Base-by-base conservation (phyloP, 2,329 filamentous ascomycete species). In the Fusarium neocosmosporiellum region DNA sequence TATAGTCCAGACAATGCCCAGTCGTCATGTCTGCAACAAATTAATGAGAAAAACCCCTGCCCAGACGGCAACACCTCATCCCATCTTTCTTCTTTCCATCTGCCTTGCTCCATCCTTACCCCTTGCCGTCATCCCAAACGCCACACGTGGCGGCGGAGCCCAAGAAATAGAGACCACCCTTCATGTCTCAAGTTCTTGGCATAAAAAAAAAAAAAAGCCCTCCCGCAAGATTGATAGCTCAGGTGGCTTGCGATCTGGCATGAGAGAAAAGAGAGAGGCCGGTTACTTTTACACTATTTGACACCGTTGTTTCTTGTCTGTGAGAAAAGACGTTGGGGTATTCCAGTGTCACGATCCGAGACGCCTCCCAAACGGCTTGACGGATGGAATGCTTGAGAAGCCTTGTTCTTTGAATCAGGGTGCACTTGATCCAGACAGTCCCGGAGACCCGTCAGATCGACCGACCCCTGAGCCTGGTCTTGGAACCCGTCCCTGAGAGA, bases 291-390 rank as follows among this genome's bases (percentile, higher is more conserved):
- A 13, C 43, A 29, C 67, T 37, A 59, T 33, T 8, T n/a, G 34
- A 33, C 46, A 41, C 67, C 60, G 60, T 65, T 72, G 22, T 58
- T 62, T 53, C 59, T 24, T 54, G n/a, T 37, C 27, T 22, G 59
- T 41, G 8, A 39, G 29, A 39, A 14, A 36, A 66, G 37, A 64
- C 69, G 43, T 66, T 43, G 43, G 4, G 34, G 66, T 60, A 61
- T 72, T 24, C 46, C 1, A n/a, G 18, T 18, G 31, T 50, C 59
- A 36, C 31, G 31, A 72, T 73, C 55, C 27, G 29, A 67, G 41
- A 60, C 70, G 70, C 66, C 70, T 53, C 65, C 33, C 18, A 59
- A 46, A 67, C 62, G 29, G 37, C 36, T 43, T 31, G 43, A 48
- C 10, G 20, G 18, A 7, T 18, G 57, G 37, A 43, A 31, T 59